Evolutionary conservation across 2,329 filamentous ascomycete genomes (phyloP).

Genomic region (Alternaria infectoria): DNA sequence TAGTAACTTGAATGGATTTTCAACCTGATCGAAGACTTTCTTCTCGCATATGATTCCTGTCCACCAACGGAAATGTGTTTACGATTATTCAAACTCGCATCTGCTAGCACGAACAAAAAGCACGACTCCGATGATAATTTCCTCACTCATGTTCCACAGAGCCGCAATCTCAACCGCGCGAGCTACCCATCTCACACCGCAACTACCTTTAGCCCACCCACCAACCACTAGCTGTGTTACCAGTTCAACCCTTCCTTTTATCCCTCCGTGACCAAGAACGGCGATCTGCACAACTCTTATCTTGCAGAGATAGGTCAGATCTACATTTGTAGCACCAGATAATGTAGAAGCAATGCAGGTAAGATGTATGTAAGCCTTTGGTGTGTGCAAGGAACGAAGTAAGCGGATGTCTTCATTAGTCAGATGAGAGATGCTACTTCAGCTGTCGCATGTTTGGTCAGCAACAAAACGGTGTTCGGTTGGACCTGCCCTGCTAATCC

Average conservation of each 20-base stretch:
- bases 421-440: background rate
- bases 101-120: background rate
- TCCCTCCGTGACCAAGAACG: background rate
- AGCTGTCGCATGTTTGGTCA: background rate
- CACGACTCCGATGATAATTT: background rate
- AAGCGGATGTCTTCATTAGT: background rate
- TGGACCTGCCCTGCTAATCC: background rate
- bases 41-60: background rate
- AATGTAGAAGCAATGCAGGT: background rate
- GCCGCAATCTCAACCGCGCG: background rate
- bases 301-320: background rate
- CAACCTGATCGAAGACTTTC: background rate
- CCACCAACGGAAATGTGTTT: background rate
- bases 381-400: background rate
- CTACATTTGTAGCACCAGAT: background rate
- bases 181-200: background rate
- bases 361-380: background rate
- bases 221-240: background rate
- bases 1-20: background rate
- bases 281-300: background rate
- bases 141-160: background rate
- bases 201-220: background rate
- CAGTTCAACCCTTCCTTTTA: background rate
- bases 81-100: background rate
- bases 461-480: background rate